A percentile compares a stretch with the other conserved stretches of the same genome.
phyloP scores from a whole-genome alignment of 1,284 basidiomycete species.

The Leccinum griseonigrum region DNA sequence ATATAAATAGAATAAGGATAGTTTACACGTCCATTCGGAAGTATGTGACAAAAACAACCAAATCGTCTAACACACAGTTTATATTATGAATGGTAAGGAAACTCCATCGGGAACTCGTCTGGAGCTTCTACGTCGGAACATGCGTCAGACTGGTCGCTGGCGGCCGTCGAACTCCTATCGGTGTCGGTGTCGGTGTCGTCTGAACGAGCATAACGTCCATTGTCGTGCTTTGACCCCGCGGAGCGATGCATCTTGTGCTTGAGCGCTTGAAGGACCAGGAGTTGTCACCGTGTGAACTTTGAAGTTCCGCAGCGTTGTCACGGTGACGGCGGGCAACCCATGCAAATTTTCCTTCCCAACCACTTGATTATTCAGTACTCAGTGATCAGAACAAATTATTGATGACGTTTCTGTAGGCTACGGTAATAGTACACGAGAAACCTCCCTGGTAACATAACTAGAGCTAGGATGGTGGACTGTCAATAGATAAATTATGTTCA shows the following conservation, averaged over 20 bases:
- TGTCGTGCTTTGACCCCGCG: constrained; percentile 14
- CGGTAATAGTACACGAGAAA: neutral
- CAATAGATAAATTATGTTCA: neutral
- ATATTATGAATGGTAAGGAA: constrained; percentile 20
- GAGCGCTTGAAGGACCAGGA: neutral
- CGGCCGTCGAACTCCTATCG: constrained; percentile 8
- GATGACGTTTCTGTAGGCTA: constrained; percentile 1
- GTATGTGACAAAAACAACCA: constrained; percentile 5
- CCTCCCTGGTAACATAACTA: neutral
- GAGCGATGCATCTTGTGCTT: constrained; percentile 23
- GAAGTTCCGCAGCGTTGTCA: no score
- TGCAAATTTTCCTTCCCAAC: neutral
- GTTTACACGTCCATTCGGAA: constrained; percentile 12
- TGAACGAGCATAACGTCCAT: constrained; percentile 23
- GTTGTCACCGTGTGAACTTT: neutral
- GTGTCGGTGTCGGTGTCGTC: constrained; percentile 15
- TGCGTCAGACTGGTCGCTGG: constrained; percentile 29
- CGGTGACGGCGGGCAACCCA: neutral
- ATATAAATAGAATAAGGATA: constrained; percentile 37
- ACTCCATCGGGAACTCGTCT: constrained; percentile 25
- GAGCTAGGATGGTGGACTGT: neutral
- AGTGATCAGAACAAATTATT: neutral
- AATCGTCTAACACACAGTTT: constrained; percentile 10
- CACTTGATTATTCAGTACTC: neutral
- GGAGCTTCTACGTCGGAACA: constrained; percentile 21